Evolutionary conservation across 345 rosid genomes (phyloP).

Genomic region (Citrus mangshanensis): DNA sequence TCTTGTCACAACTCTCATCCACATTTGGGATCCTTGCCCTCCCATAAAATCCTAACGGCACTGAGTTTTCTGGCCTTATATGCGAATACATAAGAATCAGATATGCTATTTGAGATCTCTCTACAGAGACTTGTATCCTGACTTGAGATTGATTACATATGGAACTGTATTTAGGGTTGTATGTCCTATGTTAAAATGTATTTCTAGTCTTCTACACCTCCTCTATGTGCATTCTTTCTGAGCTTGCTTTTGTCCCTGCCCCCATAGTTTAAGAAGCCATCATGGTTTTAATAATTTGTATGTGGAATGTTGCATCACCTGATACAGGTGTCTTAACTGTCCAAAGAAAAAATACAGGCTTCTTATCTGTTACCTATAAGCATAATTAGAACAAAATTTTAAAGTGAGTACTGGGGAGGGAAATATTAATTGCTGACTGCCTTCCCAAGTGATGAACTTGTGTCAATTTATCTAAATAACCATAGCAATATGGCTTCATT

Average conservation of each 20-base stretch:
- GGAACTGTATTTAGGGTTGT: neutral
- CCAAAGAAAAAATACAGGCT: neutral
- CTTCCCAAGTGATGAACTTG: neutral
- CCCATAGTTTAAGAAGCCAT: neutral
- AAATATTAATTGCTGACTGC: neutral
- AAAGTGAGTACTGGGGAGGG: neutral
- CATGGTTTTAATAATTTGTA: neutral
- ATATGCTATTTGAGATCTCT: neutral
- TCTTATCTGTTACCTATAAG: neutral
- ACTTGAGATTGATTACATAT: neutral
- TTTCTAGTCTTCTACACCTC: neutral
- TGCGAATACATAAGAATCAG: neutral
- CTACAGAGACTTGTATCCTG: neutral
- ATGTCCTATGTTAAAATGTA: neutral
- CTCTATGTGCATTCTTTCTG: neutral
- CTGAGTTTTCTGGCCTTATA: neutral
- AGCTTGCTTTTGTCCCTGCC: neutral
- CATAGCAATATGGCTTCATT: neutral
- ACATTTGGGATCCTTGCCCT: neutral
- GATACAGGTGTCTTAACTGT: no score
- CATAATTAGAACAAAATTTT: no score
- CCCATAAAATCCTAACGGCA: neutral
- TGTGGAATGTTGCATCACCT: neutral
- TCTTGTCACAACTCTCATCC: neutral
- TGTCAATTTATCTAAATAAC: neutral